Base-by-base conservation (phyloP, 1,284 basidiomycete species). In the Ceratobasidium sp. region DNA sequence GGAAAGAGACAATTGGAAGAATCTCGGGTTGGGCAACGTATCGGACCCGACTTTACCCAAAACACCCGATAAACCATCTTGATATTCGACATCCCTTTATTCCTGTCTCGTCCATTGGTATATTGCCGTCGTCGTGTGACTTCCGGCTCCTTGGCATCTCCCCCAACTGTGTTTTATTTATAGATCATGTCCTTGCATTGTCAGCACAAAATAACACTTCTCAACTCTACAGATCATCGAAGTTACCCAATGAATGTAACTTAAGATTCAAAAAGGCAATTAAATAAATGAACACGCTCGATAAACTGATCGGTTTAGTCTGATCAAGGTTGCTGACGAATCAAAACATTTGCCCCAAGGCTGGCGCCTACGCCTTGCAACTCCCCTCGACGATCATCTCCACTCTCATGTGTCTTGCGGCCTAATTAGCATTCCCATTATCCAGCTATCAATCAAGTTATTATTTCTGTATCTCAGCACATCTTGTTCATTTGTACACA, bases 1-100 rank as follows among this genome's bases (percentile, higher is more conserved):
- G 94, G 88, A 91, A 72, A 84, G 85, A 43, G 94, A 95, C 74
- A 88, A 93, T 29, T 95, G 94, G 89, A 85, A 83, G 72, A 96
- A 94, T 75, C 82, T 97, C 53, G 95, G 95, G 1, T 80, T 96
- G 69, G 84, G 80, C 12, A 81, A 83, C 53, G 78, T 80, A n/a
- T 58, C 69, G 40, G 69, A 64, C 17, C 13, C 58, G 31, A 29
- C 50, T 43, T 49, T 45, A 1, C 3, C 25, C 12, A 25, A 35
- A 27, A n/a, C 29, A n/a, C 31, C 58, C 17, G 38, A 62, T 17
- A 62, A 50, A 25, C 47, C 47, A 47, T 7, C 45, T n/a, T n/a
- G n/a, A n/a, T n/a, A n/a, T n/a, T n/a, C n/a, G 17, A 17, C 38
- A 40, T 17, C 17, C 38, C 20, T 49, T 49, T 13, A 49, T 25